A percentile compares a stretch with the other conserved stretches of the same genome.
phyloP scores from a whole-genome alignment of 768 basidiomycete genomes.

The Boletus rubescentipes region DNA sequence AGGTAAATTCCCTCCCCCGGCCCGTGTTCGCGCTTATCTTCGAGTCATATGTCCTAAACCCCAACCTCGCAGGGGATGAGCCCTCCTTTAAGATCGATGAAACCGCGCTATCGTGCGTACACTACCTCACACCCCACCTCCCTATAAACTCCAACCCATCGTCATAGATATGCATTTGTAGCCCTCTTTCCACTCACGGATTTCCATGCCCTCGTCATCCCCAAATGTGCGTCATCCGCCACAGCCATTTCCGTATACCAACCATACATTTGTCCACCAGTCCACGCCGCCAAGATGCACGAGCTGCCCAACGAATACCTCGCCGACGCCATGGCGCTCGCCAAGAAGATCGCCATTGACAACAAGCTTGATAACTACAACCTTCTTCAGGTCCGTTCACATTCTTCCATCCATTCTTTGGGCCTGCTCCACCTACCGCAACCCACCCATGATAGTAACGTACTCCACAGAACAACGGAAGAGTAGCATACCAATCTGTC shows the following conservation, averaged over 20 bases:
- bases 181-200: constrained; percentile 86
- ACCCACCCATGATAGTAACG: neutral
- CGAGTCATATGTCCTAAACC: too few relatives aligned
- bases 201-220: constrained; percentile 88
- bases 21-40: neutral
- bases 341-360: constrained; percentile 80
- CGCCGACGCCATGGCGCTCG: constrained; percentile 69
- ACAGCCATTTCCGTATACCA: neutral
- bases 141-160: neutral
- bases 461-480: constrained; percentile 61
- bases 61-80: constrained; percentile 63
- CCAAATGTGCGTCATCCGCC: constrained; percentile 64
- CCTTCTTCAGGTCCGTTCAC: constrained; percentile 56
- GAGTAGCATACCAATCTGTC: constrained; percentile 64
- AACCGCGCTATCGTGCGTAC: constrained; percentile 64
- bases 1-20: constrained; percentile 45
- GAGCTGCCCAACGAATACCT: constrained; percentile 85
- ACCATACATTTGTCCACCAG: constrained; percentile 37
- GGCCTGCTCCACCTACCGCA: neutral
- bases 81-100: constrained; percentile 83
- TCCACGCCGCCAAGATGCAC: constrained; percentile 83
- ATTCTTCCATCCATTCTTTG: too few relatives aligned
- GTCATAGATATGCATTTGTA: constrained; percentile 76
- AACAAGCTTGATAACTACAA: constrained; percentile 78
- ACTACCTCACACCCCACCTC: neutral